Percentiles rank a stretch among this genome's conserved stretches.
phyloP scores from a whole-genome alignment of 371 early-diverging fungal genomes.

The Haplosporangium sp. region DNA sequence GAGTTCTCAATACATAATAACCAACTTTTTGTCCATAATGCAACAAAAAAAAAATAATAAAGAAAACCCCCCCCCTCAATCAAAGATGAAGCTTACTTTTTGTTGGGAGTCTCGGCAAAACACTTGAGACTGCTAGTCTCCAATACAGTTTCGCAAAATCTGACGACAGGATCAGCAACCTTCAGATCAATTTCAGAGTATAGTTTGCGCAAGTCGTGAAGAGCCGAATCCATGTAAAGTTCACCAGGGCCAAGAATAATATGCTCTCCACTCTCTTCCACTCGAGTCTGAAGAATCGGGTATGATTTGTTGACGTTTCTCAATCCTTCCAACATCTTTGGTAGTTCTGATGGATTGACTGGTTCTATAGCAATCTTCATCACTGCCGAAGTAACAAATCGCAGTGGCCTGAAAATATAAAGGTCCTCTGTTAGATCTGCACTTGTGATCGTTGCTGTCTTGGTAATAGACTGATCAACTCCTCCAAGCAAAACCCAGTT shows the following conservation, averaged over 20 bases:
- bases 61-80: too few species aligned
- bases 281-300: conserved; percentile 91
- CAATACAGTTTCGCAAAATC: conserved; percentile 95
- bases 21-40: neutral
- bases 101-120: conserved; percentile 98
- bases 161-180: conserved; percentile 96
- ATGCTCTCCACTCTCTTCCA: conserved; percentile 98
- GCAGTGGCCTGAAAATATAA: conserved; percentile 88
- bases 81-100: conserved; percentile 70
- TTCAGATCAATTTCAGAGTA: conserved; percentile 97
- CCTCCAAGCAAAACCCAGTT: conserved; percentile 94
- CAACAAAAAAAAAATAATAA: neutral
- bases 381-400: conserved; percentile 86
- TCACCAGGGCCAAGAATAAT: conserved; percentile 95
- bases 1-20: too few species aligned
- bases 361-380: conserved; percentile 97
- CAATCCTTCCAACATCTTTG: conserved; percentile 97
- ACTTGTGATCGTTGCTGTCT: conserved; percentile 92
- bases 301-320: conserved; percentile 95
- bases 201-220: conserved; percentile 94
- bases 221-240: conserved; percentile 94
- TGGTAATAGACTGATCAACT: conserved; percentile 91
- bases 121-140: conserved; percentile 95
- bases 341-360: conserved; percentile 95
- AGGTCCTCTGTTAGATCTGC: conserved; percentile 71